These are phyloP conservation scores for Globisporangium radiosum DNA, from an alignment of 352 stramenopile species.

Conservation along the genomic window DNA sequence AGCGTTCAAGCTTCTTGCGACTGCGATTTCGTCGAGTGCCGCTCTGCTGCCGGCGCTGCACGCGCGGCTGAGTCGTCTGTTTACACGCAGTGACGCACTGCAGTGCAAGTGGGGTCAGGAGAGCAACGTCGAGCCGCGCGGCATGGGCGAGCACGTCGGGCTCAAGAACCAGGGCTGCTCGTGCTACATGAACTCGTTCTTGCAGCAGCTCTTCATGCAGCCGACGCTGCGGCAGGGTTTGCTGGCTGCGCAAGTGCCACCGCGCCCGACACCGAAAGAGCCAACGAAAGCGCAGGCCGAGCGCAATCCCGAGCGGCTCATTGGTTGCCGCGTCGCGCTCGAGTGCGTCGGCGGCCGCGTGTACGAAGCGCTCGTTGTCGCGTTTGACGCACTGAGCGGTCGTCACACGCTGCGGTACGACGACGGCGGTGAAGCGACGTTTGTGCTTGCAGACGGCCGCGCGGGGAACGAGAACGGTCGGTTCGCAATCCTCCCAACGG, in stretches of 20 bases:
- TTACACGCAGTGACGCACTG: constrained; percentile 53
- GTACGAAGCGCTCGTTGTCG: constrained; percentile 91
- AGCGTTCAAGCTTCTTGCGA: constrained; percentile 77
- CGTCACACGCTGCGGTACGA: constrained; percentile 85
- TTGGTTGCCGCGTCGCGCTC: constrained; percentile 84
- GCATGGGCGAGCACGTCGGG: constrained; percentile 84
- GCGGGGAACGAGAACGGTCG: constrained; percentile 94
- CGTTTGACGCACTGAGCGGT: constrained; percentile 75
- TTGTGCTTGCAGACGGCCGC: constrained; percentile 90
- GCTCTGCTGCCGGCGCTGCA: constrained; percentile 59
- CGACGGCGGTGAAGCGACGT: constrained; percentile 78
- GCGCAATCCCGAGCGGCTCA: constrained; percentile 58
- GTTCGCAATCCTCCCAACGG: constrained; percentile 83
- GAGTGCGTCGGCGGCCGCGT: constrained; percentile 91
- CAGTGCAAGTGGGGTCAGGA: constrained; percentile 80
- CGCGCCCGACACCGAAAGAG: constrained; percentile 42
- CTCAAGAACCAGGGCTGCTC: constrained; percentile 99
- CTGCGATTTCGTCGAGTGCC: constrained; percentile 61
- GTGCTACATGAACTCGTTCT: constrained; percentile 99
- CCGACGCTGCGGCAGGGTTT: constrained; percentile 73
- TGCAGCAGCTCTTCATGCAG: constrained; percentile 97
- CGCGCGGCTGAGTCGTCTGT: constrained; percentile 46
- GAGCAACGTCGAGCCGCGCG: constrained; percentile 72
- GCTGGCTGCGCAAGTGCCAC: constrained; percentile 59
- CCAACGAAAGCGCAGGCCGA: constrained; percentile 89